phyloP scores from a whole-genome alignment of 805 yeast genomes.

The Wickerhamomyces hampshirensis region DNA sequence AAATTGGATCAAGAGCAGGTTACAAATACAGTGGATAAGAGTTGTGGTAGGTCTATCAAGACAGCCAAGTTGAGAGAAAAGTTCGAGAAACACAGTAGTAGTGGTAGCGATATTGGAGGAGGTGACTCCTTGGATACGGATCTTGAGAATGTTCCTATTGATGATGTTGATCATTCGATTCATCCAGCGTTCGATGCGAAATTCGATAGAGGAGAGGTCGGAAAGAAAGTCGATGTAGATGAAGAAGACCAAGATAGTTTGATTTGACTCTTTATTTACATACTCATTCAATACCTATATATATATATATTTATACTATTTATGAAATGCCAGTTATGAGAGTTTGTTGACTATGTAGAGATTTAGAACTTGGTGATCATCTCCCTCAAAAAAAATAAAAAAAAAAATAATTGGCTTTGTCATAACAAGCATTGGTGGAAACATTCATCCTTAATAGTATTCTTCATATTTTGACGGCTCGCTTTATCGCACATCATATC shows the following conservation, averaged over 20 bases:
- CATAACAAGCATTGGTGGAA: too few relatives aligned
- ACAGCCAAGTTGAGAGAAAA: conserved; percentile 19
- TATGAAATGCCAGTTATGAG: too few relatives aligned
- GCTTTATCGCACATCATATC: too few relatives aligned
- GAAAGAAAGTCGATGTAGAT: conserved; percentile 29
- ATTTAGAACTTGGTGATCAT: too few relatives aligned
- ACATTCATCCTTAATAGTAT: too few relatives aligned
- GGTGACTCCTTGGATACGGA: conserved; percentile 1
- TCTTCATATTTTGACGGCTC: too few relatives aligned
- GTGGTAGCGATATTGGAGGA: conserved; percentile 1
- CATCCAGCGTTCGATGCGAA: conserved; percentile 31
- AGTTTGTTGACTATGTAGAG: too few relatives aligned
- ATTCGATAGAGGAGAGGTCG: conserved; percentile 37
- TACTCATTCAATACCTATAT: too few relatives aligned
- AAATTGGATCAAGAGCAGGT: conserved; percentile 2
- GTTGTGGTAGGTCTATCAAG: conserved; percentile 17
- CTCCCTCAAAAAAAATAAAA: too few relatives aligned
- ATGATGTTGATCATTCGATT: not conserved
- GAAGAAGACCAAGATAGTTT: conserved; percentile 6
- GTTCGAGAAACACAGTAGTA: conserved; percentile 16
- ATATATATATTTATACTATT: too few relatives aligned
- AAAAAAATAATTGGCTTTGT: too few relatives aligned
- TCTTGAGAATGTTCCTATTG: conserved; percentile 2
- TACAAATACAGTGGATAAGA: conserved; percentile 14
- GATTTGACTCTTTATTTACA: not conserved